Evolutionary conservation across 2,329 filamentous ascomycete species (phyloP), one percentile per base, ranked within the genome.

Genomic region (Gnomoniopsis smithogilvyi): DNA sequence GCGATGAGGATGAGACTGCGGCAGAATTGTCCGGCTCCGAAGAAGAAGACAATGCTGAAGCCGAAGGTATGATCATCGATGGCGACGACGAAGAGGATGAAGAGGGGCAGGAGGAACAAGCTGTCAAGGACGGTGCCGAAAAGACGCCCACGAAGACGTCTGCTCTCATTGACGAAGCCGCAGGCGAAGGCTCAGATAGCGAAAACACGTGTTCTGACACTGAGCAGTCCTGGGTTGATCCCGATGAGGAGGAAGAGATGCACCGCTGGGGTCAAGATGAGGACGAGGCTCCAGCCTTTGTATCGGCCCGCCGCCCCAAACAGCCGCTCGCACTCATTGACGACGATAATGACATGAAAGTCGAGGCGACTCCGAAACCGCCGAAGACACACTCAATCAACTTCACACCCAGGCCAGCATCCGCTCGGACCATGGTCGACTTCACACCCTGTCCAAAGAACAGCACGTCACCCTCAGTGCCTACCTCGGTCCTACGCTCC

Each of bases 401-500:
- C 24, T 82, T 57, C 36, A 62, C 60, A 19, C 60, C 60, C 30
- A 51, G 45, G 19, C 54, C 60, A 17, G 51, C 43, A 17, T 80
- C 0, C 79, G 21, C 57, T 2, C 58, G 34, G 12, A n/a, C 57
- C 15, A 51, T 48, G 45, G 47, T 8, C 26, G 26, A 54, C 15
- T 46, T 51, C 21, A 60, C 80, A 1, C 72, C 70, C 1, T 69
- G 70, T 6, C 69, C 71, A n/a, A 74, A 72, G 41, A 74, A 74
- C 2, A 74, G 74, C 3, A 69, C 72, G 10, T 86, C 84, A 19
- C 82, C 81, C 2, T 76, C 73, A n/a, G 75, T 76, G 14, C 87
- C 87, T 3, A 84, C 79, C 17, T 89, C 87, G 0, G 84, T 88
- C 2, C 70, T 89, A n/a, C 83, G 87, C 45, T 89, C 86, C 3